phyloP scores from a whole-genome alignment of 805 yeast species.

The Teunomyces tritomae region DNA sequence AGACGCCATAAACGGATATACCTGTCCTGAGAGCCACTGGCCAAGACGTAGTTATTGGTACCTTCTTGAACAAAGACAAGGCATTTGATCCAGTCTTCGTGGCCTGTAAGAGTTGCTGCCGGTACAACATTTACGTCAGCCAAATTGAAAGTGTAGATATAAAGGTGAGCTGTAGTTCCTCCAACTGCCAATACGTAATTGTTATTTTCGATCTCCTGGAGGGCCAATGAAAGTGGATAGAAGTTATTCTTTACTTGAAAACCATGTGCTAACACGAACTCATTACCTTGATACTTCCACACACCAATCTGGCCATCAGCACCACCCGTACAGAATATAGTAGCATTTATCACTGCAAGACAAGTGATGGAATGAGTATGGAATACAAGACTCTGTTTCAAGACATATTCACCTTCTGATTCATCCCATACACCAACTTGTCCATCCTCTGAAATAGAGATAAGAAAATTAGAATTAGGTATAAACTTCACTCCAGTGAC shows the following conservation, averaged over 20 bases:
- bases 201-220: constrained; percentile 29
- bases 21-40: constrained; percentile 91
- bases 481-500: constrained; percentile 64
- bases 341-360: constrained; percentile 40
- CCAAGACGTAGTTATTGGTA: constrained; percentile 60
- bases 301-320: constrained; percentile 57
- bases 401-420: constrained; percentile 24
- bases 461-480: constrained; percentile 42
- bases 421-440: constrained; percentile 56
- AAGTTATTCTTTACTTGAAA: constrained; percentile 46
- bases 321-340: constrained; percentile 56
- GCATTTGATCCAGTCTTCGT: constrained; percentile 93
- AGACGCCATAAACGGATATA: constrained; percentile 89
- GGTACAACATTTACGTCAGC: constrained; percentile 23
- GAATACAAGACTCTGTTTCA: constrained; percentile 31
- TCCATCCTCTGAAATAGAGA: constrained; percentile 70
- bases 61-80: constrained; percentile 54
- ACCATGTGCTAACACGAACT: constrained; percentile 22
- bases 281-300: constrained; percentile 41
- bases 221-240: constrained; percentile 41
- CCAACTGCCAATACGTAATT: constrained; percentile 63
- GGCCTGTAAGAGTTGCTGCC: constrained; percentile 71
- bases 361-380: constrained; percentile 56
- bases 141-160: constrained; percentile 47
- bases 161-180: constrained; percentile 59